Percentiles rank a stretch among this genome's conserved stretches.
phyloP scores from a whole-genome alignment of 176 grass and related monocot genomes.

The Paspalum notatum region DNA sequence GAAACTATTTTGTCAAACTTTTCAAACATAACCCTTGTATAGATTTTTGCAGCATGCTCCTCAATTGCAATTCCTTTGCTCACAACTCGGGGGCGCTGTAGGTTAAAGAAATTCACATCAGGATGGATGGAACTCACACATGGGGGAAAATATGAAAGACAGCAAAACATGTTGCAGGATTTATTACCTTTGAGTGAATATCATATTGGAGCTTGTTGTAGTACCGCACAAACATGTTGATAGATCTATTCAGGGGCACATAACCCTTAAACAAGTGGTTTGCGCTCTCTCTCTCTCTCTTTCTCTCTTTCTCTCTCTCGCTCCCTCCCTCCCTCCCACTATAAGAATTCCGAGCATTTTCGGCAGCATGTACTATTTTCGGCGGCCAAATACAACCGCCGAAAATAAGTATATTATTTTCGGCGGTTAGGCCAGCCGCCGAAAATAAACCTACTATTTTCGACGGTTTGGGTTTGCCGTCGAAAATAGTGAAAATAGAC shows the following conservation, averaged over 20 bases:
- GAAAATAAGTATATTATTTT: too few species aligned
- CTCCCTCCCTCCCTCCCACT: too few species aligned
- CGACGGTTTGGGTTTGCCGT: too few species aligned
- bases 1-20: conserved; percentile 8
- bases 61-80: conserved; percentile 12
- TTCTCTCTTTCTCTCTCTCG: too few species aligned
- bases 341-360: not conserved
- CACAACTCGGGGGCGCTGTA: not conserved
- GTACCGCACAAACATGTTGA: conserved; percentile 12
- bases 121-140: not conserved
- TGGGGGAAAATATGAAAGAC: not conserved
- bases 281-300: not conserved
- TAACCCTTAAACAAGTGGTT: conserved; percentile 13
- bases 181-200: not conserved
- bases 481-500: too few species aligned
- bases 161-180: not conserved
- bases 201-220: conserved; percentile 13
- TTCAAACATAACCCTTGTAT: not conserved
- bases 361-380: too few species aligned
- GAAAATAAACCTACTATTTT: too few species aligned
- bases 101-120: not conserved
- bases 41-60: conserved; percentile 19
- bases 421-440: too few species aligned
- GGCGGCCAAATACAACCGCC: too few species aligned
- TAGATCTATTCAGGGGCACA: not conserved